Evolutionary conservation across 1,139 yeast genomes (phyloP).

Genomic region (Yamadazyma conglobata): DNA sequence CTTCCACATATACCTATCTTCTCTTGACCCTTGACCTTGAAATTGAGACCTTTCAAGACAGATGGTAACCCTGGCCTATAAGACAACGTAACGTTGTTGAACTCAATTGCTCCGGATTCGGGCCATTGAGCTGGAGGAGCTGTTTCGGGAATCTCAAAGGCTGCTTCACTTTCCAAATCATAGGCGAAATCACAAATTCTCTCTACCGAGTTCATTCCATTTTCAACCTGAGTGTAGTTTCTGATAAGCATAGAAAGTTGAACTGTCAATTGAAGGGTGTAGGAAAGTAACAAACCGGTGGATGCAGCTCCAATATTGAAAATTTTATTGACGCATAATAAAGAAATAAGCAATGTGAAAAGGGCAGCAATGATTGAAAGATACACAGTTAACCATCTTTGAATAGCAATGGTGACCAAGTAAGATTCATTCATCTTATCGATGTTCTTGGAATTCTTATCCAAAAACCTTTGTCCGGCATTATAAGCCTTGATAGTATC

Average conservation of each 20-base stretch:
- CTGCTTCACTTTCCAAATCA: slow-evolving; percentile 37
- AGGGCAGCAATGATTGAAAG: slow-evolving; percentile 55
- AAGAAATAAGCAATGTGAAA: slow-evolving; percentile 47
- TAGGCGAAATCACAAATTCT: slow-evolving; percentile 70
- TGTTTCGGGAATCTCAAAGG: slow-evolving; percentile 47
- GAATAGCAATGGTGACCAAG: slow-evolving; percentile 61
- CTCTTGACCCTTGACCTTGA: slow-evolving; percentile 49
- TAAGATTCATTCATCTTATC: slow-evolving; percentile 74
- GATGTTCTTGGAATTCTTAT: slow-evolving; percentile 46
- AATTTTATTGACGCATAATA: slow-evolving; percentile 64
- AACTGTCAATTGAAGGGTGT: slow-evolving; percentile 52
- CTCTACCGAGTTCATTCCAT: slow-evolving; percentile 83
- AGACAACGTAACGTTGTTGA: slow-evolving; percentile 57
- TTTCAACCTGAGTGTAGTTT: slow-evolving; percentile 70
- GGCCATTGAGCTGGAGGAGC: slow-evolving; percentile 54
- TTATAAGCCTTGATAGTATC: slow-evolving; percentile 66
- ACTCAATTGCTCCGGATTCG: slow-evolving; percentile 48
- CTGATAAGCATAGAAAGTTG: slow-evolving; percentile 50
- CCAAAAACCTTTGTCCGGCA: slow-evolving; percentile 47
- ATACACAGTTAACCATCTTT: slow-evolving; percentile 75
- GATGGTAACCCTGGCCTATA: slow-evolving; percentile 76
- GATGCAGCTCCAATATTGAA: slow-evolving; percentile 64
- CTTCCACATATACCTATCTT: slow-evolving; percentile 77
- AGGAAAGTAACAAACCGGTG: slow-evolving; percentile 69
- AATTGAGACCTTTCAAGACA: slow-evolving; percentile 56